Conservation (phyloP, 2,329 filamentous ascomycete species). For the Pseudogymnoascus sp. region DNA sequence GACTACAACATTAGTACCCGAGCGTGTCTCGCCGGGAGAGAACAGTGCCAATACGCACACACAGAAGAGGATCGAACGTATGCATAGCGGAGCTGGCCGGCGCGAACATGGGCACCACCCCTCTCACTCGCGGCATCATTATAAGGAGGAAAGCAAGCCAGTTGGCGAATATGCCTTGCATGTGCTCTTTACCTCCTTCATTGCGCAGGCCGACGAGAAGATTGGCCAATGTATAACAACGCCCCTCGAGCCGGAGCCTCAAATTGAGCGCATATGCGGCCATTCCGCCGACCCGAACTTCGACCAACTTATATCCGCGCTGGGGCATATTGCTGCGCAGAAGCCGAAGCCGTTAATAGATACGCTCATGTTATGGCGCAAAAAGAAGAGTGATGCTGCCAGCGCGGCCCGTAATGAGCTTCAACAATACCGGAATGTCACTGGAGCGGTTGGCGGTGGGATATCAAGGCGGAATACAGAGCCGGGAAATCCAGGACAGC, state of each 20-base stretch:
- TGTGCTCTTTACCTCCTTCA: constrained; percentile 94
- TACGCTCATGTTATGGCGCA: constrained; percentile 96
- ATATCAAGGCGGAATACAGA: constrained; percentile 68
- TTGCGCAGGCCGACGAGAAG: constrained; percentile 93
- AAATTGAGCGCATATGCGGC: constrained; percentile 84
- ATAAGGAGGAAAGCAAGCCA: constrained; percentile 73
- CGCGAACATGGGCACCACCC: constrained; percentile 68
- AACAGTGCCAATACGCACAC: constrained; percentile 35
- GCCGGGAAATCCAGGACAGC: constrained; percentile 34
- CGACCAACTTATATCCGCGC: constrained; percentile 85
- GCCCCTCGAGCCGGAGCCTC: constrained; percentile 70
- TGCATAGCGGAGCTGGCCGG: constrained; percentile 60
- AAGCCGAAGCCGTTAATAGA: constrained; percentile 95
- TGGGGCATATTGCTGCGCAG: constrained; percentile 88
- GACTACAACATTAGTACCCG: constrained; percentile 26
- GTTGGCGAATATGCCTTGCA: constrained; percentile 97
- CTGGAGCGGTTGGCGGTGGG: constrained; percentile 14
- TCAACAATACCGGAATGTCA: constrained; percentile 40
- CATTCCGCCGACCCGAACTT: constrained; percentile 81
- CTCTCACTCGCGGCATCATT: constrained; percentile 59
- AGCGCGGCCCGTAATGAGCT: constrained; percentile 55
- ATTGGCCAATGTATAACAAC: constrained; percentile 80
- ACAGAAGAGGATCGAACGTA: constrained; percentile 49
- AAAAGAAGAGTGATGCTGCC: constrained; percentile 86
- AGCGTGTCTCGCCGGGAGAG: constrained; percentile 35